phyloP scores from a whole-genome alignment of 2,329 filamentous ascomycete genomes.

The Achaetomium macrosporum region DNA sequence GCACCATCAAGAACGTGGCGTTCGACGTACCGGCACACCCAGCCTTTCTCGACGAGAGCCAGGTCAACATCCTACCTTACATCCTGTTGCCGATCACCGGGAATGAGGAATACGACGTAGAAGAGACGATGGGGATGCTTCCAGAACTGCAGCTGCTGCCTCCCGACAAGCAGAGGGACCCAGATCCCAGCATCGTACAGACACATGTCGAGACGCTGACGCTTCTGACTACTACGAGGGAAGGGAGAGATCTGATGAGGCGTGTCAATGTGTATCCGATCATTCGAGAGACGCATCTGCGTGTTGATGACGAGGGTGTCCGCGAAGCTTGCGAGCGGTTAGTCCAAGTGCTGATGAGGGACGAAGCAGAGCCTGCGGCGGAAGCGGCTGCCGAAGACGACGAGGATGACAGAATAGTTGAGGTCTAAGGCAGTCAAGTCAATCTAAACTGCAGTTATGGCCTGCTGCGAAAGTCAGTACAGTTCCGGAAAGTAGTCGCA shows the following conservation, averaged over 20 bases:
- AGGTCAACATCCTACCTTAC: slow-evolving; percentile 80
- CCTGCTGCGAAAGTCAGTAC: background rate
- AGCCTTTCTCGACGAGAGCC: slow-evolving; percentile 62
- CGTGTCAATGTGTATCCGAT: slow-evolving; percentile 81
- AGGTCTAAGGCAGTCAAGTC: slow-evolving; percentile 38
- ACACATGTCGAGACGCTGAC: slow-evolving; percentile 87
- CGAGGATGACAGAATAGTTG: slow-evolving; percentile 50
- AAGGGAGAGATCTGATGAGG: slow-evolving; percentile 69
- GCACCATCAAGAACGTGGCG: slow-evolving; percentile 87
- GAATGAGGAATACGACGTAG: slow-evolving; percentile 78
- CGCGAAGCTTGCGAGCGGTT: slow-evolving; percentile 80
- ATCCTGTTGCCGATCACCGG: slow-evolving; percentile 83
- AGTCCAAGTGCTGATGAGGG: slow-evolving; percentile 82
- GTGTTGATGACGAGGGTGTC: slow-evolving; percentile 72
- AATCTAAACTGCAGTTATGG: background rate
- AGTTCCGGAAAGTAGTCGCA: slow-evolving; percentile 5
- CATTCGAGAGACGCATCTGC: slow-evolving; percentile 75
- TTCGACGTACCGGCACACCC: slow-evolving; percentile 74
- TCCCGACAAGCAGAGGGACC: slow-evolving; percentile 81
- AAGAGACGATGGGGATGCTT: slow-evolving; percentile 81
- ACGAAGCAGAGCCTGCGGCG: slow-evolving; percentile 50
- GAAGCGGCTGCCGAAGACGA: slow-evolving; percentile 36
- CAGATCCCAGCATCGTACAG: slow-evolving; percentile 68
- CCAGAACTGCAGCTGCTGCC: slow-evolving; percentile 85
- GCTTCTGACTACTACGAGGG: slow-evolving; percentile 70